phyloP scores from a whole-genome alignment of 129 eudicot species.

The Calendula officinalis region DNA sequence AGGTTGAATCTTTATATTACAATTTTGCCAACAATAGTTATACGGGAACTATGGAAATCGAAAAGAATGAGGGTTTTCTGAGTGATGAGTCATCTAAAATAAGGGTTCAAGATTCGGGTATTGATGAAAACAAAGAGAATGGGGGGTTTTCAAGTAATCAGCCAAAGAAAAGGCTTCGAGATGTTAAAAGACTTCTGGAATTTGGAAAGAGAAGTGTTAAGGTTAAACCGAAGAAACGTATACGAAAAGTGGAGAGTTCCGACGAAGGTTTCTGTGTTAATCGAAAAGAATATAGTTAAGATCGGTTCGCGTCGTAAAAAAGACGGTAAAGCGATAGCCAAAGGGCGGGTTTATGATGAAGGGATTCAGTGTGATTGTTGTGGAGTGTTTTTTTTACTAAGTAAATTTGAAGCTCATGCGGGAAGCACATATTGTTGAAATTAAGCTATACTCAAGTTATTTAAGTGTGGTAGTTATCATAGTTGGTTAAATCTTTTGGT shows the following conservation, averaged over 20 bases:
- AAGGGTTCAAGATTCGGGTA: neutral
- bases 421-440: conserved; percentile 56
- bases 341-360: conserved; percentile 47
- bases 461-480: no score
- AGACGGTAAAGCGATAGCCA: conserved; percentile 27
- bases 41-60: neutral
- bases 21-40: conserved; percentile 1
- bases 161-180: neutral
- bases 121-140: neutral
- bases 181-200: neutral
- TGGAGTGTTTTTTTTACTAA: conserved; percentile 34
- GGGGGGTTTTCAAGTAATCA: neutral
- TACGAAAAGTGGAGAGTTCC: conserved; percentile 20
- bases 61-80: neutral
- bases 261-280: conserved; percentile 37
- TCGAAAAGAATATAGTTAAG: conserved; percentile 39
- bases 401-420: conserved; percentile 76
- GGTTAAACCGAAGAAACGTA: conserved; percentile 6
- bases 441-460: no score
- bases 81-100: neutral
- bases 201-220: neutral
- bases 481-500: no score
- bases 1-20: conserved; percentile 19
- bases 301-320: conserved; percentile 31
- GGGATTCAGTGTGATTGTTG: conserved; percentile 77